Evolutionary conservation across 306 rosid species (phyloP).

Genomic region (Castanea mollissima): DNA sequence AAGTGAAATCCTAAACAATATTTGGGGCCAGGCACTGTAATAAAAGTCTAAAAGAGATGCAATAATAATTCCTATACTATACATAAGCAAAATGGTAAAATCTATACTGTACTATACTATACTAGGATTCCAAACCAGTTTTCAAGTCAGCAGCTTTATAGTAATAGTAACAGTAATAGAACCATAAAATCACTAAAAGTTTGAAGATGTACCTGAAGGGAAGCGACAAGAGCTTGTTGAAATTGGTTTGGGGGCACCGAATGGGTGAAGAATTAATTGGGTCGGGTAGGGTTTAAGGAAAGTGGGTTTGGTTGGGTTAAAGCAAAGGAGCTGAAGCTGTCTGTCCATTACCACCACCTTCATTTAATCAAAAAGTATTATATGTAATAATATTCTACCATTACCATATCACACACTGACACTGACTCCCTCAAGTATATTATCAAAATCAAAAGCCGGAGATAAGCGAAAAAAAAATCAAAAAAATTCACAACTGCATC

Average conservation of each 20-base stretch:
- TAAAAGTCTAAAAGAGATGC: too few species aligned
- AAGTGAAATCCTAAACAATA: background rate
- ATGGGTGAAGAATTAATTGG: slow-evolving; percentile 1
- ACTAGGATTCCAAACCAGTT: background rate
- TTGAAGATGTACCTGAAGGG: slow-evolving; percentile 25
- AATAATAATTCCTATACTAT: too few species aligned
- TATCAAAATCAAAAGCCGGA: too few species aligned
- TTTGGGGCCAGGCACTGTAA: too few species aligned
- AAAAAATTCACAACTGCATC: too few species aligned
- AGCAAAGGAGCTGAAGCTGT: slow-evolving; percentile 42
- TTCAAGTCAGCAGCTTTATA: background rate
- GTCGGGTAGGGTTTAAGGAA: slow-evolving; percentile 20
- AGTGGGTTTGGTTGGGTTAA: slow-evolving; percentile 27
- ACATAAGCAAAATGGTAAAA: background rate
- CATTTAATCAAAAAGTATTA: slow-evolving; percentile 12
- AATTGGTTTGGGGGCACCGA: background rate
- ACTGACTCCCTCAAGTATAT: too few species aligned
- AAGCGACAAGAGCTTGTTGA: background rate
- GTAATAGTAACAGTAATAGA: background rate
- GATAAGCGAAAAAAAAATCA: too few species aligned
- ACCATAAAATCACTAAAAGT: slow-evolving; percentile 3
- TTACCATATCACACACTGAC: background rate
- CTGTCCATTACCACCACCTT: slow-evolving; percentile 49
- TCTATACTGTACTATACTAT: background rate
- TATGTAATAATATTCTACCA: background rate